Percentiles rank a stretch among this genome's conserved stretches.
phyloP scores from a whole-genome alignment of 768 basidiomycete species.

The Mycena epipterygia region DNA sequence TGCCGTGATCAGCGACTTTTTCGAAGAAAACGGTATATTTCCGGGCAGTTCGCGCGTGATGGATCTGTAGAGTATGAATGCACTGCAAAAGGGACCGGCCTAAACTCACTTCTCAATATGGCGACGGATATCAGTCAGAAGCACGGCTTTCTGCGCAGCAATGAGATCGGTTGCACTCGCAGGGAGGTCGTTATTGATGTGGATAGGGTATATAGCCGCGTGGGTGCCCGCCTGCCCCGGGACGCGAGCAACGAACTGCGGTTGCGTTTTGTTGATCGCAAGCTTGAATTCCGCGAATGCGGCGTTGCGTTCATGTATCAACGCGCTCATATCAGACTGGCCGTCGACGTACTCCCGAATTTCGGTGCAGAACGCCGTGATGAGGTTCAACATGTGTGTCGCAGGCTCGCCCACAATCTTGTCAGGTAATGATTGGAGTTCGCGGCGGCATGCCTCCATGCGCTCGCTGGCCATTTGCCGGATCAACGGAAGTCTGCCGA shows the following conservation, averaged over 20 bases:
- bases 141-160: conserved; percentile 36
- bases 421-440: conserved; percentile 45
- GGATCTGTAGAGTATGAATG: conserved; percentile 40
- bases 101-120: conserved; percentile 48
- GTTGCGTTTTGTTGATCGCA: conserved; percentile 49
- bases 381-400: conserved; percentile 49
- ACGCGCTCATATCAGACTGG: conserved; percentile 34
- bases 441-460: conserved; percentile 42
- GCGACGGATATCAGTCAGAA: conserved; percentile 47
- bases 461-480: conserved; percentile 46
- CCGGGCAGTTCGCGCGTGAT: conserved; percentile 54
- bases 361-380: conserved; percentile 49
- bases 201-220: conserved; percentile 24
- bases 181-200: conserved; percentile 33
- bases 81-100: not conserved
- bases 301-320: conserved; percentile 49
- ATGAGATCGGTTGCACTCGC: conserved; percentile 33
- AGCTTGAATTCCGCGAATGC: conserved; percentile 46
- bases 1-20: conserved; percentile 48
- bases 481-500: conserved; percentile 31
- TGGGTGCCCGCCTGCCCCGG: conserved; percentile 1
- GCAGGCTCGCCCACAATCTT: conserved; percentile 51
- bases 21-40: conserved; percentile 54
- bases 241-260: conserved; percentile 49
- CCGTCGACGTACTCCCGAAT: conserved; percentile 47